Evolutionary conservation across 1,284 basidiomycete species (phyloP), one percentile per base, ranked within the genome.

Genomic region (Omphalotus olearius): DNA sequence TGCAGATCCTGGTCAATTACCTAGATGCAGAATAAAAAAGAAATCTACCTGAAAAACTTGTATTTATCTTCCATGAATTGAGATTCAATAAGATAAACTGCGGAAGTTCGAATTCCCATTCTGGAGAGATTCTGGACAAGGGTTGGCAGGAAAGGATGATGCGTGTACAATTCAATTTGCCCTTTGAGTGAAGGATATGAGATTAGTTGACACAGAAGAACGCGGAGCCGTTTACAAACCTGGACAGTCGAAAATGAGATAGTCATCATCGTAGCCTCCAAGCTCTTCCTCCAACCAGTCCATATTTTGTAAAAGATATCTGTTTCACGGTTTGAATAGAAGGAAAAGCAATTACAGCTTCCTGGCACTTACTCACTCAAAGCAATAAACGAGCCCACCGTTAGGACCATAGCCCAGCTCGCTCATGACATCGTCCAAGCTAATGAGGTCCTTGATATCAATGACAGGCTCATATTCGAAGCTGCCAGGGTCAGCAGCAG

Each of bases 211-310:
- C 20, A 40, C 41, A 47, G 17, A 25, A 9, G 20, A 17, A 43
- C 40, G 40, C 30, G 30, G 43, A 51, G 37, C 47, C 26, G 2
- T 23, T 16, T 7, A 59, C 76, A 45, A 60, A 91, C 94, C 95
- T 57, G 97, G 97, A 65, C 97, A 99, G 73, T 99, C 97, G 58
- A 99, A 88, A 60, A 99, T 87, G 43, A 99, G 80, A 72, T 98
- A 99, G 71, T 99, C 97, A 63, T 98, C 91, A 41, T 98, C 94
- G 67, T 84, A 99, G 11, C 87, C 85, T 9, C 94, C 95, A 1
- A 99, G 78, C 64, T 98, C 91, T 66, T 98, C 96, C 61, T 98
- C 93, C n/a, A 99, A 76, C 97, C 97, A 99, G 68, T 99, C 97
- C 70, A 98, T 88, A 64, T 99, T 98, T 65, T 98, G 83, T 56